Base-by-base conservation (phyloP, 257 asterid species). In the Voacanga thouarsii region DNA sequence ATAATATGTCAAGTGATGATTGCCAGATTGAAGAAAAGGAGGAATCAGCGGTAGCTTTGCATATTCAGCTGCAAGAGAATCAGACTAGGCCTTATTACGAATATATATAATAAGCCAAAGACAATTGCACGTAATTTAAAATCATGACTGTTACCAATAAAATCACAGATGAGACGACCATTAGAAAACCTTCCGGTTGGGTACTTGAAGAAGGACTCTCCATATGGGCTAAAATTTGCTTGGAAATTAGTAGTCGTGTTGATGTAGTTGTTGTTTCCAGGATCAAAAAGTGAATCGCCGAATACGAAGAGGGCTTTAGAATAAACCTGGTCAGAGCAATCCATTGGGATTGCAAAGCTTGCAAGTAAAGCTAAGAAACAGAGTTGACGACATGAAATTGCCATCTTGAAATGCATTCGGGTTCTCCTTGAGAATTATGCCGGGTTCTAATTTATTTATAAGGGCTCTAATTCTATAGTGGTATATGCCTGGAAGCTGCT, bases 101-200 rank as follows among this genome's bases (percentile, higher is more conserved):
- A 43, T 7, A n/a, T 7, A n/a, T 0, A 18, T 39, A 43, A 19
- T 28, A 44, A 21, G 45, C 41, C 23, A 30, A 33, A 30, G 75
- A n/a, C 18, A 73, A 74, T 12, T 4, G 0, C 0, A 15, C n/a
- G n/a, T n/a, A n/a, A n/a, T n/a, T n/a, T n/a, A n/a, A 15, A 18
- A 6, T 50, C 5, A 24, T 49, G 23, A 55, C 0, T 2, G 39
- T 64, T 77, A 90, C 96, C 90, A 6, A 89, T 84, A 77, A 89
- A 88, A 63, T 88, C 95, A 14, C 89, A 77, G 74, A 91, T 86
- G 56, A 89, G 23, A 11, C 97, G 97, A 70, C 95, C 95, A 49
- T 91, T 87, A 44, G 93, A 88, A 72, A 91, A 91, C 81, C 97
- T 84, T 16, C 97, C 95, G 64, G 95, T 91, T 57, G 97, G 92